Percentiles rank a stretch among this genome's conserved stretches.
Conservation (phyloP, 306 rosid species). For the Trichosanthes truncata region DNA sequence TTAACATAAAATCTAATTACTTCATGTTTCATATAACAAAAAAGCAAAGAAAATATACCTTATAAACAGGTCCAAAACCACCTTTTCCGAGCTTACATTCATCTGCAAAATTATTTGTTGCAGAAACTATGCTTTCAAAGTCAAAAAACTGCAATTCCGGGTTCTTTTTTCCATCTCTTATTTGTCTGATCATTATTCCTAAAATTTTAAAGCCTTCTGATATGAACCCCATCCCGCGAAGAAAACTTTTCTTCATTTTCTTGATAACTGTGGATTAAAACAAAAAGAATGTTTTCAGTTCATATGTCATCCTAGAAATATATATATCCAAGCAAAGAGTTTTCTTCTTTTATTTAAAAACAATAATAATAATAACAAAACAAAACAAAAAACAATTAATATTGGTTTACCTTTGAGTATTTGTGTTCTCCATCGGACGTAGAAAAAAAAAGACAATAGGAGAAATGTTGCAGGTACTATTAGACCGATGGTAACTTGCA, state of each 20-base stretch:
- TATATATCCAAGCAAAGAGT: too few relatives aligned
- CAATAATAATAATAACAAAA: too few relatives aligned
- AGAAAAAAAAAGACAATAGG: background rate
- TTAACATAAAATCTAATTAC: too few relatives aligned
- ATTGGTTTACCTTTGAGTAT: background rate
- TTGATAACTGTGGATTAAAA: background rate
- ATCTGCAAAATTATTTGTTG: background rate
- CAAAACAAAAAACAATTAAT: background rate
- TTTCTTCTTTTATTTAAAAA: too few relatives aligned
- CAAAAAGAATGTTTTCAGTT: background rate
- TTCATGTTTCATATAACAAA: background rate
- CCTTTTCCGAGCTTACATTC: background rate
- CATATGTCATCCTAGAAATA: background rate
- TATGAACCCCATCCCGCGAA: background rate
- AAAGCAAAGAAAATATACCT: background rate
- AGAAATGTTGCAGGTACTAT: background rate
- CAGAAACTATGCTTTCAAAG: background rate
- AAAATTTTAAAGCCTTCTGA: background rate
- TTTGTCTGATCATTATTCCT: background rate
- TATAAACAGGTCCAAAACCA: background rate
- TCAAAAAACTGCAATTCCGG: background rate
- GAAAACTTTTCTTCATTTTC: background rate
- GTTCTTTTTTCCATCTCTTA: background rate
- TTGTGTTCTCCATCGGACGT: background rate
- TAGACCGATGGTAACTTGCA: background rate